These are phyloP conservation scores for Rhodotorula sp. DNA, from an alignment of 1,284 basidiomycete species.

Conservation along the genomic window DNA sequence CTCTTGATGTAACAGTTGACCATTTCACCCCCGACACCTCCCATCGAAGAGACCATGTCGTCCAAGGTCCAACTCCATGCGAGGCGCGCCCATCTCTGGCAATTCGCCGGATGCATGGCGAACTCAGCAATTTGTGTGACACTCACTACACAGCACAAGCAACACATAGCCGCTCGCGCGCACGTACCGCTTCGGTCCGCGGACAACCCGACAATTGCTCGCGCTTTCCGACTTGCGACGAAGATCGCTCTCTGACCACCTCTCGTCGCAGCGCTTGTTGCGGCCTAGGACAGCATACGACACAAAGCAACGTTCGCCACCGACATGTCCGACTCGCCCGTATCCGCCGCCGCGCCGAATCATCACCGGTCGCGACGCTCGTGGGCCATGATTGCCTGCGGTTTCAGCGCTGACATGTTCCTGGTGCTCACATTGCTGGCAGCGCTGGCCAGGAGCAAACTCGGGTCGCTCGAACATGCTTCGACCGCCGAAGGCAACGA, in stretches of 20 bases:
- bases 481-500: conserved; percentile 2
- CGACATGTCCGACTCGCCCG: no score
- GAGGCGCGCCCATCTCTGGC: no score
- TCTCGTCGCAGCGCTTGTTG: no score
- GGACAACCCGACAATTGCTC: background rate
- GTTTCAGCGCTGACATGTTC: background rate
- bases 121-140: background rate
- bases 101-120: no score
- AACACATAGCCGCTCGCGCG: background rate
- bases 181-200: background rate
- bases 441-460: background rate
- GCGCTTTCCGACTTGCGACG: background rate
- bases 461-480: background rate
- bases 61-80: no score
- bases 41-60: no score
- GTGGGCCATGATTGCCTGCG: background rate
- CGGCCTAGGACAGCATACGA: background rate
- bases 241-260: background rate
- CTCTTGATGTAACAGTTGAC: background rate
- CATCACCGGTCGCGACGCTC: no score
- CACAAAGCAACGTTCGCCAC: no score
- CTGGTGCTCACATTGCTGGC: background rate
- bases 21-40: background rate
- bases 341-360: no score
- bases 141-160: no score